These are phyloP conservation scores for Pelargonium australe DNA, from an alignment of 441 rosid species.

Conservation along the genomic window DNA sequence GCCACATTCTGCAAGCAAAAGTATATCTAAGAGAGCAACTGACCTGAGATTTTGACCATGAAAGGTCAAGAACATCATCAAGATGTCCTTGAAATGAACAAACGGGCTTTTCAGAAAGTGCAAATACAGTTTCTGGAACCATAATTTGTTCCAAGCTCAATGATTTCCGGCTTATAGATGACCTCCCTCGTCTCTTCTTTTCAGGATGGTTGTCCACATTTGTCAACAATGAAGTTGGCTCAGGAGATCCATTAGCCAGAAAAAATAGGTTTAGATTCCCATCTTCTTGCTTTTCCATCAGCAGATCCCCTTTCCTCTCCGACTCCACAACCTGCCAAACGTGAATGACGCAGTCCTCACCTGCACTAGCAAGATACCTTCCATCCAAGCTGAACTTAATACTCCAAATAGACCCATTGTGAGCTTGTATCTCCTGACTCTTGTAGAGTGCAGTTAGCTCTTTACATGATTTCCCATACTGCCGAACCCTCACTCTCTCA, in stretches of 20 bases:
- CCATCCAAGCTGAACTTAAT: slow-evolving; percentile 79
- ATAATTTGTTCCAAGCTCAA: slow-evolving; percentile 47
- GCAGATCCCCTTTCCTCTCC: slow-evolving; percentile 64
- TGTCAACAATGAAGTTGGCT: slow-evolving; percentile 40
- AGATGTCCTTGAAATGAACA: slow-evolving; percentile 58
- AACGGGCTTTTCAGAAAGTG: slow-evolving; percentile 53
- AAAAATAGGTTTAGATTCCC: slow-evolving; percentile 38
- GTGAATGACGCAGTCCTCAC: slow-evolving; percentile 63
- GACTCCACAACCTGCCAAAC: slow-evolving; percentile 58
- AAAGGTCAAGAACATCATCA: slow-evolving; percentile 61
- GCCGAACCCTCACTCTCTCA: slow-evolving; percentile 60
- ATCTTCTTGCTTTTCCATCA: slow-evolving; percentile 73
- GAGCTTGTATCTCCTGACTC: slow-evolving; percentile 70
- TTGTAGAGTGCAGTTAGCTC: slow-evolving; percentile 57
- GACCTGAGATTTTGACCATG: slow-evolving; percentile 75
- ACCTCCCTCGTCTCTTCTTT: slow-evolving; percentile 55
- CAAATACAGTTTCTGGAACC: slow-evolving; percentile 56
- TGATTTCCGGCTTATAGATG: slow-evolving; percentile 66
- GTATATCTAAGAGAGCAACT: slow-evolving; percentile 5
- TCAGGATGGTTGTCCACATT: slow-evolving; percentile 28
- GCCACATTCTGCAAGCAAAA: not conserved
- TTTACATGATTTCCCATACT: slow-evolving; percentile 57
- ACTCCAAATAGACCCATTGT: slow-evolving; percentile 61
- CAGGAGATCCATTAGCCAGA: slow-evolving; percentile 53
- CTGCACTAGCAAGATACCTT: slow-evolving; percentile 68